phyloP scores from a whole-genome alignment of 305 asterid species.

The Coffea humblotiana region DNA sequence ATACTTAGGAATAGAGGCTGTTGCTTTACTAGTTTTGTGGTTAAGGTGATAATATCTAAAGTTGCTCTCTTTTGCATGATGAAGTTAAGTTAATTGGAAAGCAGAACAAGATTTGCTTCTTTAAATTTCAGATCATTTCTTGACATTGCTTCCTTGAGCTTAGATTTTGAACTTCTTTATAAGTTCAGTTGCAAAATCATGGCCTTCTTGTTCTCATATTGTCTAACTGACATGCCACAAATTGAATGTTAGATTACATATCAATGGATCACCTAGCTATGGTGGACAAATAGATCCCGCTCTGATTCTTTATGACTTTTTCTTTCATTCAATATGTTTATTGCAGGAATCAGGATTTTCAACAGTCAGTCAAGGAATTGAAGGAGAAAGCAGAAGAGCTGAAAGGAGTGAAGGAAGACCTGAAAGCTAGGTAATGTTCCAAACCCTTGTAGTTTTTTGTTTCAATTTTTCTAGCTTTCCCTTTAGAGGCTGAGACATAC shows the following conservation, averaged over 20 bases:
- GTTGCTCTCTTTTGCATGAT: not conserved
- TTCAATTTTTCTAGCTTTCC: slow-evolving; percentile 17
- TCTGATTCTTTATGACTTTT: not conserved
- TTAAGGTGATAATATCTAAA: not conserved
- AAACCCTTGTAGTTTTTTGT: slow-evolving; percentile 20
- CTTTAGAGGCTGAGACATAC: slow-evolving; percentile 90
- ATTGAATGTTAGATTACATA: not conserved
- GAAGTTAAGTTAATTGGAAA: not conserved
- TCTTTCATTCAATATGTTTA: slow-evolving; percentile 1
- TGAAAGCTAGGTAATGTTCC: slow-evolving; percentile 68
- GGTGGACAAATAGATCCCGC: not conserved
- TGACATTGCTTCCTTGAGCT: not conserved
- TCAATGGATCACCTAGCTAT: not conserved
- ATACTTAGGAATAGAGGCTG: not conserved
- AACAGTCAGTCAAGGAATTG: slow-evolving; percentile 67
- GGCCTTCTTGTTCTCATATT: not conserved
- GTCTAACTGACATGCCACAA: not conserved
- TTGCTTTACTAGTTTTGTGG: not conserved
- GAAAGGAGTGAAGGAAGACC: slow-evolving; percentile 67
- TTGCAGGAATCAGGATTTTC: slow-evolving; percentile 65
- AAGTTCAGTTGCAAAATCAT: not conserved
- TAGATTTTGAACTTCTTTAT: not conserved
- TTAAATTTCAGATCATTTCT: not conserved
- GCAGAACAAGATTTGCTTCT: not conserved
- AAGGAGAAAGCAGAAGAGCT: slow-evolving; percentile 76